Evolutionary conservation across 148 eudicot species (phyloP).

Genomic region (Rhododendron kiyosumense): DNA sequence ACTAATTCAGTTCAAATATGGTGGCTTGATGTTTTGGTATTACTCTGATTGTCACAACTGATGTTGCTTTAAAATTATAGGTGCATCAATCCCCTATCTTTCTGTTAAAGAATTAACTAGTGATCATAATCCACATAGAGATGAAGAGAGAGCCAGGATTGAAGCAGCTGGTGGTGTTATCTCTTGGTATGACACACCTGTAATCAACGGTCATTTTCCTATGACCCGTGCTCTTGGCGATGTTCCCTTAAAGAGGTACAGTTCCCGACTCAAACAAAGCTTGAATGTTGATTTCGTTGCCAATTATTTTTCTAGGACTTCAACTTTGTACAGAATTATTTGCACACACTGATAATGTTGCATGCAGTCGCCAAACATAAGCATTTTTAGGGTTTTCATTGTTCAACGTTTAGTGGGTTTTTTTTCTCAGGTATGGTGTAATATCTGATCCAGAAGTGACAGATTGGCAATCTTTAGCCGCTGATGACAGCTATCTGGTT

Average conservation of each 20-base stretch:
- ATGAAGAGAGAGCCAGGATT: conserved; percentile 47
- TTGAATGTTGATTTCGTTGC: background rate
- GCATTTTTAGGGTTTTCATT: background rate
- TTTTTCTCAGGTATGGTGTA: conserved; percentile 29
- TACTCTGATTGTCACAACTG: background rate
- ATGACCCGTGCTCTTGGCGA: conserved; percentile 31
- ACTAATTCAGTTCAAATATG: background rate
- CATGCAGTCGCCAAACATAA: background rate
- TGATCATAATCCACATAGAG: conserved; percentile 52
- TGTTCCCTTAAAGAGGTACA: conserved; percentile 5
- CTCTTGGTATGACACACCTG: conserved; percentile 15
- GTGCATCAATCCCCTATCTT: background rate
- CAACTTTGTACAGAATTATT: background rate
- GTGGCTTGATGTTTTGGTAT: background rate
- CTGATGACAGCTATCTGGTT: conserved; percentile 33
- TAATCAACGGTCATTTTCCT: conserved; percentile 27
- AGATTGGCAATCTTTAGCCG: conserved; percentile 35
- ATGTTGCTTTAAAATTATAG: background rate
- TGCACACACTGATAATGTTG: background rate
- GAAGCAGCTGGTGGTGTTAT: conserved; percentile 55
- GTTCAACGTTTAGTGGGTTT: background rate
- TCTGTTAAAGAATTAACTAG: conserved; percentile 34
- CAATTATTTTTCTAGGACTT: background rate
- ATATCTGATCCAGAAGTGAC: conserved; percentile 37
- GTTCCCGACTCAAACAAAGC: background rate